phyloP scores from a whole-genome alignment of 2,329 filamentous ascomycete genomes.

The Plectosphaerella cucumerina region DNA sequence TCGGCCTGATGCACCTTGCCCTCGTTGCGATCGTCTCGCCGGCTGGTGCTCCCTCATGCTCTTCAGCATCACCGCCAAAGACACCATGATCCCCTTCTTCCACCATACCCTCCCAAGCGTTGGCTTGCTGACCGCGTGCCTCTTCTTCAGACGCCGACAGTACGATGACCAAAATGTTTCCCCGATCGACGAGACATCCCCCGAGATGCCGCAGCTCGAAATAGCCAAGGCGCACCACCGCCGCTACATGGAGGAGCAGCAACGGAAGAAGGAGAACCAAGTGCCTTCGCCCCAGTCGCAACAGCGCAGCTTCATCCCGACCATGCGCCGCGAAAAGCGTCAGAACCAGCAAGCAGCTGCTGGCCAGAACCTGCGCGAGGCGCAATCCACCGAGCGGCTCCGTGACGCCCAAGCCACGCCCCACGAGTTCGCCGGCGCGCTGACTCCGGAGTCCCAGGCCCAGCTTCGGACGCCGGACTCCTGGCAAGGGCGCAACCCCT shows the following conservation, averaged over 20 bases:
- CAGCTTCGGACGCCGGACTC: slow-evolving; percentile 18
- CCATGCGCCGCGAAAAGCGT: slow-evolving; percentile 46
- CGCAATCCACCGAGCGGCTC: slow-evolving; percentile 31
- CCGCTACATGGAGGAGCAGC: slow-evolving; percentile 18
- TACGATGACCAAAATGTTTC: slow-evolving; percentile 37
- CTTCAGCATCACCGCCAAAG: neutral
- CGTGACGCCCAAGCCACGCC: slow-evolving; percentile 54
- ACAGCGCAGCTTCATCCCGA: slow-evolving; percentile 42
- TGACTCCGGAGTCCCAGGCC: slow-evolving; percentile 19
- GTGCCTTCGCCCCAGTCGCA: slow-evolving; percentile 16
- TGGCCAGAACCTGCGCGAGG: slow-evolving; percentile 29
- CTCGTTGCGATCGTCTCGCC: neutral
- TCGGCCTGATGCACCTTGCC: neutral
- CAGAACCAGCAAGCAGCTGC: slow-evolving; percentile 36
- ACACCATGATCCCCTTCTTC: neutral
- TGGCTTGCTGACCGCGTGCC: slow-evolving; percentile 12
- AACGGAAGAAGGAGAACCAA: slow-evolving; percentile 7
- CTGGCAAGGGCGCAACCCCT: slow-evolving; percentile 17
- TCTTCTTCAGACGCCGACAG: slow-evolving; percentile 4
- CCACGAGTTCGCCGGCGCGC: slow-evolving; percentile 36
- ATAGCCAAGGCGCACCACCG: slow-evolving; percentile 3
- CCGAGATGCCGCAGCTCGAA: slow-evolving; percentile 27
- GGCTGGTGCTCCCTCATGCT: neutral
- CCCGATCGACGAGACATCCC: slow-evolving; percentile 42
- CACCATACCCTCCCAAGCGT: too few relatives aligned